Base-by-base conservation (phyloP, 2,329 filamentous ascomycete species). In the Talaromyces sp. region DNA sequence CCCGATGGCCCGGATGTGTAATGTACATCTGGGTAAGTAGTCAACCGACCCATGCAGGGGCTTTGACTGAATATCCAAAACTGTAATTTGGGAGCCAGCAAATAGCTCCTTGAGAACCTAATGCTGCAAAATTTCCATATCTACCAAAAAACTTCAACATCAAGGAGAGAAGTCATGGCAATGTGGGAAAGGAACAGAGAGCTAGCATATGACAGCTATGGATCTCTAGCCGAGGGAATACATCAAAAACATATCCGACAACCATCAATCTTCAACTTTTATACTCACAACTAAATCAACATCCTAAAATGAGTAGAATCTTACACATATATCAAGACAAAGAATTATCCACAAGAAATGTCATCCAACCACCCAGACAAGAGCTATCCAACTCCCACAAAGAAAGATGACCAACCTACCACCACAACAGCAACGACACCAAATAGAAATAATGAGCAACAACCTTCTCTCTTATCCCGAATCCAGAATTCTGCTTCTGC, bases 401-500 rank as follows among this genome's bases (percentile, higher is more conserved):
- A 37, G 14, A 33, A 50, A 45, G 37, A 35, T 27, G 24, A 33
- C 6, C 49, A 33, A 33, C 10, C 47, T 8, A 14, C 47, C 3
- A 35, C 24, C 47, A 37, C 45, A 24, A 19, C n/a, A 54, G 45
- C 22, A 13, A 54, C 3, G n/a, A 16, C 59, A 37, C 5, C 63
- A 61, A 58, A 62, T 57, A 33, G 41, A 41, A 52, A 65, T 27
- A 24, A 52, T 57, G 60, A 64, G 27, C 56, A 68, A 41, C 67
- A 70, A 66, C 63, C 66, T 22, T 75, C 73, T 16, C 63, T 78
- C 16, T 59, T 73, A 16, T 62, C 49, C 60, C 70, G 71, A 31
- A 73, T 75, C 49, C 72, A 75, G 62, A 69, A 71, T 58, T 80
- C 78, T 31, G 78, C 78, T 35, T 72, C 69, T 13, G 71, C 72